Evolutionary conservation across 495 filamentous ascomycete genomes (phyloP).

Genomic region (Aspergillus mulundensis): DNA sequence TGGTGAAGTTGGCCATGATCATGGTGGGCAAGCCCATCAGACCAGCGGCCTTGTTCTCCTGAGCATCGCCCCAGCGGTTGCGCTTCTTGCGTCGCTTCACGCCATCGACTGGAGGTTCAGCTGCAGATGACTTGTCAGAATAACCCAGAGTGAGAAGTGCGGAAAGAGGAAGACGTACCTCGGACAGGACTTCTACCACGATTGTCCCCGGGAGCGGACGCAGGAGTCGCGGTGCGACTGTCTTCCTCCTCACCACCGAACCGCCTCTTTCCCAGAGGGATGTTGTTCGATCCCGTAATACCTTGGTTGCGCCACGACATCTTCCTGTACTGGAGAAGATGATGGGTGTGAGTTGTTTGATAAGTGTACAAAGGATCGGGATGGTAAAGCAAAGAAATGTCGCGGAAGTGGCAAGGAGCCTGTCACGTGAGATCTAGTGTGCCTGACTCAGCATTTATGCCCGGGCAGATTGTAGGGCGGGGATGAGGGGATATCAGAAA

Average conservation of each 20-base stretch:
- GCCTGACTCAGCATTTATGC: not conserved
- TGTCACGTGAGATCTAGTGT: not conserved
- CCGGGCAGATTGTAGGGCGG: not conserved
- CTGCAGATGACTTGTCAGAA: slow-evolving; percentile 20
- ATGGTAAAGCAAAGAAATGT: not conserved
- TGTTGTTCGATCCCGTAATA: slow-evolving; percentile 97
- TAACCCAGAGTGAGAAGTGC: not conserved
- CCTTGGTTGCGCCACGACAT: slow-evolving; percentile 96
- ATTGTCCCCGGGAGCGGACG: slow-evolving; percentile 51
- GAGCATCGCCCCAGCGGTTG: slow-evolving; percentile 94
- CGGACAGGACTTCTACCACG: slow-evolving; percentile 72
- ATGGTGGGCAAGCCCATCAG: slow-evolving; percentile 96
- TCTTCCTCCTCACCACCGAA: slow-evolving; percentile 68
- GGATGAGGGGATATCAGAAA: not conserved
- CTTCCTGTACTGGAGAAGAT: slow-evolving; percentile 4
- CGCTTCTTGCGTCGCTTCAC: slow-evolving; percentile 87
- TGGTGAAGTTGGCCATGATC: slow-evolving; percentile 95
- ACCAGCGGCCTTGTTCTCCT: slow-evolving; percentile 96
- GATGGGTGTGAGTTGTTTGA: not conserved
- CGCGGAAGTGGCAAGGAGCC: not conserved
- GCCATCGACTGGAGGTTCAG: slow-evolving; percentile 61
- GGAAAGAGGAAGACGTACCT: slow-evolving; percentile 38
- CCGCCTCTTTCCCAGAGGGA: slow-evolving; percentile 86
- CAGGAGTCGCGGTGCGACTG: slow-evolving; percentile 53
- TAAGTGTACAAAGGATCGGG: slow-evolving; percentile 1